Evolutionary conservation across 805 yeast genomes (phyloP).

Genomic region (Candida suzukii): DNA sequence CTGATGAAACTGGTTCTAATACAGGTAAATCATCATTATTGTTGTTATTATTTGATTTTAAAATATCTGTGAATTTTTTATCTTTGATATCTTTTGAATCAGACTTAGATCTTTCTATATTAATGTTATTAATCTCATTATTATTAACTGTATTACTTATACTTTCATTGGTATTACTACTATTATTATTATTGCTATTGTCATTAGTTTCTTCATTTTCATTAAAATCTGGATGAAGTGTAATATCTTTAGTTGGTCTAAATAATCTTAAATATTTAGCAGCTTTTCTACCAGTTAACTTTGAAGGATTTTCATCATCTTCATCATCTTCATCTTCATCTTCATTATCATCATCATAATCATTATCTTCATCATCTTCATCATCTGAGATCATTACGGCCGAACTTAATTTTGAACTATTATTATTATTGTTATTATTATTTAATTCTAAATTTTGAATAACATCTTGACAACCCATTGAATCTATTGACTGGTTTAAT

Average conservation of each 20-base stretch:
- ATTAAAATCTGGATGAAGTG: neutral
- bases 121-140: neutral
- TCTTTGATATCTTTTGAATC: neutral
- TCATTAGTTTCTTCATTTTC: neutral
- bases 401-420: neutral
- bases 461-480: no score
- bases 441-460: no score
- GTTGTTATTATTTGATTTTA: no score
- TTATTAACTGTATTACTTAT: neutral
- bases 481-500: no score
- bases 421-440: neutral
- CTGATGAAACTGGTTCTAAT: slow-evolving; percentile 59
- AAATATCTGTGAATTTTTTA: no score
- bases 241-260: slow-evolving; percentile 17
- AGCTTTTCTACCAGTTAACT: slow-evolving; percentile 47
- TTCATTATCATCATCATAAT: neutral
- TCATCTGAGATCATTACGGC: no score
- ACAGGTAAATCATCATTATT: slow-evolving; percentile 12
- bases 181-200: neutral
- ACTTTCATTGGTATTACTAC: neutral
- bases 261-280: slow-evolving; percentile 51
- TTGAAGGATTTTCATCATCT: slow-evolving; percentile 1
- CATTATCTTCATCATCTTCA: neutral
- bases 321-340: neutral
- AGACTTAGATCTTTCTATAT: neutral